Evolutionary conservation across 2,329 filamentous ascomycete genomes (phyloP).

Genomic region (Botryosphaeria dothidea): DNA sequence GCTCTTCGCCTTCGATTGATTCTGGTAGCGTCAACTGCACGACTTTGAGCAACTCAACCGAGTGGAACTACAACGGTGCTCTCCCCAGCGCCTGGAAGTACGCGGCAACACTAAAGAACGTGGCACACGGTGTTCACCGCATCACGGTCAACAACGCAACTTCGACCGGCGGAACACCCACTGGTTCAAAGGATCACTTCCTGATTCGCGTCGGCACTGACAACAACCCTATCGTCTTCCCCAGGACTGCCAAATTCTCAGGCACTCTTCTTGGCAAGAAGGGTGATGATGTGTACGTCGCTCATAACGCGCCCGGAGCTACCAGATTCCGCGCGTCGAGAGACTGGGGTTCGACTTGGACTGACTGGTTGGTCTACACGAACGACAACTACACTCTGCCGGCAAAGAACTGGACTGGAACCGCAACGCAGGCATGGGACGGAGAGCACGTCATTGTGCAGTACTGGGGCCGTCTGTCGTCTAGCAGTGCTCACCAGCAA

Average conservation of each 20-base stretch:
- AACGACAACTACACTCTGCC: conserved; percentile 52
- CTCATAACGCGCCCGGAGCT: conserved; percentile 63
- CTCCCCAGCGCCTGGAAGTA: conserved; percentile 58
- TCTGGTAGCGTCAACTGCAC: conserved; percentile 48
- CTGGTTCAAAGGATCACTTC: conserved; percentile 59
- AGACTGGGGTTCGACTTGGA: conserved; percentile 62
- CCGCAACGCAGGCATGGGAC: conserved; percentile 57
- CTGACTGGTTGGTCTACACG: conserved; percentile 58
- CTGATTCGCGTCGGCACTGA: conserved; percentile 60
- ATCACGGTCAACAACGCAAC: conserved; percentile 59
- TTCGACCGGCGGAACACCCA: conserved; percentile 33
- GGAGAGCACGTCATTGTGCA: conserved; percentile 65
- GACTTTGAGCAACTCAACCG: conserved; percentile 30
- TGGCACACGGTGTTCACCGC: conserved; percentile 62
- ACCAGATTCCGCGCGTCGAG: conserved; percentile 64
- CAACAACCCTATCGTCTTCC: conserved; percentile 63
- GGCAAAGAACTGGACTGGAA: conserved; percentile 59
- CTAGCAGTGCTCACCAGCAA: conserved; percentile 62
- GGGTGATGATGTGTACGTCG: conserved; percentile 46
- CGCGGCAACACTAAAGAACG: conserved; percentile 54
- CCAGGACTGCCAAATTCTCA: conserved; percentile 59
- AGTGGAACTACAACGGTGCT: conserved; percentile 49
- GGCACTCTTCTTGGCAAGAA: conserved; percentile 51
- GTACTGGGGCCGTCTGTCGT: conserved; percentile 61
- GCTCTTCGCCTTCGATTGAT: conserved; percentile 46